A percentile compares a stretch with the other conserved stretches of the same genome.
Conservation (phyloP, 2,329 filamentous ascomycete species). For the Aphanoascus verrucosus region DNA sequence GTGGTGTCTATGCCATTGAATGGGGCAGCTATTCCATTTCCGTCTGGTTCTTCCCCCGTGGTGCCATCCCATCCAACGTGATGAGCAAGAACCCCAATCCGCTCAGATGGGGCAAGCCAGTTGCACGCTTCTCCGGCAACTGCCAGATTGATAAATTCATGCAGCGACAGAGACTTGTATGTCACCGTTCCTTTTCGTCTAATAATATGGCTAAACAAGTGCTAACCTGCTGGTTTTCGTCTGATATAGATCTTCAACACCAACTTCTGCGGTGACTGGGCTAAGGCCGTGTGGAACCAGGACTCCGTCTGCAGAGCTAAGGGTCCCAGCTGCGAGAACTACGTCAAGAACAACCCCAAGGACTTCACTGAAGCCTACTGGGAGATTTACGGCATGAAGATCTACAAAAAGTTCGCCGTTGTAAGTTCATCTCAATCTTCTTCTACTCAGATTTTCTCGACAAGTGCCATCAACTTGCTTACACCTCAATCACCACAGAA, state of each 20-base stretch:
- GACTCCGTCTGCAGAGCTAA: slow-evolving; percentile 48
- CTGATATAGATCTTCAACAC: slow-evolving; percentile 49
- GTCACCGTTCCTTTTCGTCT: slow-evolving; percentile 4
- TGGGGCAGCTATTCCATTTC: slow-evolving; percentile 64
- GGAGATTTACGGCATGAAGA: slow-evolving; percentile 58
- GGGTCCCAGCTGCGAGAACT: slow-evolving; percentile 55
- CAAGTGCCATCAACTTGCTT: too few species aligned
- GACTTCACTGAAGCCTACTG: slow-evolving; percentile 66
- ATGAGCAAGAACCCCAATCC: slow-evolving; percentile 51
- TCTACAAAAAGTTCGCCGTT: slow-evolving; percentile 41
- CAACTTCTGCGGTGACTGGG: slow-evolving; percentile 76
- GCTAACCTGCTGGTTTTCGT: slow-evolving; percentile 7
- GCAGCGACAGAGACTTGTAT: slow-evolving; percentile 55
- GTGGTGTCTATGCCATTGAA: slow-evolving; percentile 63
- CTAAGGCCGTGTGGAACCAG: slow-evolving; percentile 53
- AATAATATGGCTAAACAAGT: background rate
- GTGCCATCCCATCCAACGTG: slow-evolving; percentile 54
- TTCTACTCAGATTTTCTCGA: slow-evolving; percentile 31
- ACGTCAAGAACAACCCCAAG: slow-evolving; percentile 54
- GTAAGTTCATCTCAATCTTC: background rate
- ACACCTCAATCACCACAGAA: background rate
- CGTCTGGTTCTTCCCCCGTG: slow-evolving; percentile 74
- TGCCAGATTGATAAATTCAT: slow-evolving; percentile 67
- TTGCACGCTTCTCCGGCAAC: slow-evolving; percentile 55
- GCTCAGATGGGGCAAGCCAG: slow-evolving; percentile 55